Evolutionary conservation across 805 yeast genomes (phyloP).

Genomic region (Nadsonia fulvescens): DNA sequence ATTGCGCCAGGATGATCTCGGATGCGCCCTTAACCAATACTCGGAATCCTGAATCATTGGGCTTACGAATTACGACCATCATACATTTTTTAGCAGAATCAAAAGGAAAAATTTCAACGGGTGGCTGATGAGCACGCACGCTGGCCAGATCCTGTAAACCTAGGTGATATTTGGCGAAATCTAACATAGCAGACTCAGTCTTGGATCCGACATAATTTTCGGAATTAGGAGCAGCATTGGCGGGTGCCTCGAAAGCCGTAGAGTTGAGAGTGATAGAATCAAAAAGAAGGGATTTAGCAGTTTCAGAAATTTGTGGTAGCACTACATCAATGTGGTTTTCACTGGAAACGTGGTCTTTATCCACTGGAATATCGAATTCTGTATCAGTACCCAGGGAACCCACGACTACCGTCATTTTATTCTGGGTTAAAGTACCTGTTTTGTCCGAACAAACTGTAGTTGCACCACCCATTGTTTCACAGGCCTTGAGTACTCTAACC

Average conservation of each 20-base stretch:
- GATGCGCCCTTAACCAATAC: conserved; percentile 86
- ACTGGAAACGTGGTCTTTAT: no score
- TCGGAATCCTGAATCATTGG: conserved; percentile 32
- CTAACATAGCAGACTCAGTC: conserved; percentile 78
- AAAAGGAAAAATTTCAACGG: conserved; percentile 70
- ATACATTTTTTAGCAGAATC: conserved; percentile 91
- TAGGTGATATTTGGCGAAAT: conserved; percentile 43
- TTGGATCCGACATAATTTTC: conserved; percentile 79
- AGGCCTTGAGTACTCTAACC: conserved; percentile 82
- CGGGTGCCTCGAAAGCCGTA: conserved; percentile 67
- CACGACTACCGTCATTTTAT: conserved; percentile 75
- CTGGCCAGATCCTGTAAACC: conserved; percentile 27
- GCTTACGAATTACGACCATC: conserved; percentile 46
- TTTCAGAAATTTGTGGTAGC: conserved; percentile 3
- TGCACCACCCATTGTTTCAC: conserved; percentile 99
- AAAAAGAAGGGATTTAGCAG: conserved; percentile 16
- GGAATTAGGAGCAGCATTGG: conserved; percentile 13
- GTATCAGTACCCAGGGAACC: conserved; percentile 44
- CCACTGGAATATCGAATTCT: conserved; percentile 26
- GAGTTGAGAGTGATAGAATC: conserved; percentile 64
- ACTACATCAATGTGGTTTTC: no score
- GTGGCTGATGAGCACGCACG: conserved; percentile 24
- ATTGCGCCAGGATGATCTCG: conserved; percentile 55
- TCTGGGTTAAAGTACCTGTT: conserved; percentile 93
- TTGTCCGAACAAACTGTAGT: conserved; percentile 94